Base-by-base conservation (phyloP, 1,139 yeast genomes). In the Candida neerlandica region DNA sequence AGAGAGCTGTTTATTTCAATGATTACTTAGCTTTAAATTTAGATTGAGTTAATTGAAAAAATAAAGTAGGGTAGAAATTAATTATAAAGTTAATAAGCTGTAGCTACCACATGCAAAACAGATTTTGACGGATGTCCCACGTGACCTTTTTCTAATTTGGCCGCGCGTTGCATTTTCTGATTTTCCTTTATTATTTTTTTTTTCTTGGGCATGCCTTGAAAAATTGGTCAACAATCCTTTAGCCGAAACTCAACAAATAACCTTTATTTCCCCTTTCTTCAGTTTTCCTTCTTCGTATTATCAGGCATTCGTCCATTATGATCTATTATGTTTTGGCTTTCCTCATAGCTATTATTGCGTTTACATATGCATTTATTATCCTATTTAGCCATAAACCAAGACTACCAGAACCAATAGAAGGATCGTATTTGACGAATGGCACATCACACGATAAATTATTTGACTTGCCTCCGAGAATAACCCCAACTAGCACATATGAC, bases 311-410 rank as follows among this genome's bases (percentile, higher is more conserved):
- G 6, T 19, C 37, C 7, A 35, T 3, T 4, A 41, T 26, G 32
- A 37, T 46, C 7, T 49, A 41, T n/a, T 48, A 54, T 42, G 37
- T 47, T 16, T 15, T 44, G 19, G 49, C 42, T 23, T 41, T 51
- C 21, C 40, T 60, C 27, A 55, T 58, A 38, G 48, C 53, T 10
- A 49, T 54, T 27, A 15, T 52, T 10, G 51, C 51, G 5, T 45
- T 51, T 11, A 58, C 79, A 9, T 86, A 85, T 57, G 55, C 64
- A 1, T 57, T 67, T 10, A 70, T 85, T 3, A 65, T 76, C 48
- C 47, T 77, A 11, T 73, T 88, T 38, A 81, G 90, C 29, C 91
- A 87, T 63, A 65, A 66, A 9, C 95, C 95, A 4, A 71, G 96
- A 51, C 57, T 63, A n/a, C 78, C 87, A 2, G 67, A 71, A 45